phyloP scores from a whole-genome alignment of 768 basidiomycete genomes.

The Leccinum ochraceum region DNA sequence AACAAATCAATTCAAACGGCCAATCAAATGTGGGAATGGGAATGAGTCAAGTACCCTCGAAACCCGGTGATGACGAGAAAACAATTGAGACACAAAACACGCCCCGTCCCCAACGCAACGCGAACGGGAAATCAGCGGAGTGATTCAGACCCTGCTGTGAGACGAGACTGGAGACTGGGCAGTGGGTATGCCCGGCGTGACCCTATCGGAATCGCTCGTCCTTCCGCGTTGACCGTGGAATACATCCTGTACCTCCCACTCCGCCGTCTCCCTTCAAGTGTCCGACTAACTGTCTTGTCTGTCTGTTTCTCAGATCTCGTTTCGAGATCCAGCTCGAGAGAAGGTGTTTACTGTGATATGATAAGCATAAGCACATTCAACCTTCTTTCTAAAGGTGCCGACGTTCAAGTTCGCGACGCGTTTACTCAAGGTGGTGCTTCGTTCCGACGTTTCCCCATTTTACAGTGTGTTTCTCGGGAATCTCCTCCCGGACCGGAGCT shows the following conservation, averaged over 20 bases:
- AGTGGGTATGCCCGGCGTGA: background rate
- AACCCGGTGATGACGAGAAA: background rate
- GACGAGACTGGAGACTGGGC: background rate
- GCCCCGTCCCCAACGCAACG: background rate
- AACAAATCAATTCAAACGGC: background rate
- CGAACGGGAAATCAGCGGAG: background rate
- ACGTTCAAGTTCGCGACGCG: background rate
- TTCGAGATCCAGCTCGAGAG: background rate
- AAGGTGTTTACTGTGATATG: background rate
- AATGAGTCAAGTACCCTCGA: background rate
- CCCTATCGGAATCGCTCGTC: background rate
- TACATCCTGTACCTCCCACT: background rate
- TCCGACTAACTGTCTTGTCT: background rate
- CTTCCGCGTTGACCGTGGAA: background rate
- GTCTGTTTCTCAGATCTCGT: background rate
- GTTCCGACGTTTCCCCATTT: background rate
- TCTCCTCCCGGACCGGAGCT: background rate
- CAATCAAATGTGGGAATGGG: background rate
- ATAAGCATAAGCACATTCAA: background rate
- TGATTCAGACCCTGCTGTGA: background rate
- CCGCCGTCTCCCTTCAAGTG: too few species aligned
- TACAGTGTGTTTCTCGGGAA: background rate
- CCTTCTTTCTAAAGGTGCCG: too few species aligned
- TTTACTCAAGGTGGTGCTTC: background rate
- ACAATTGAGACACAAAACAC: background rate